Evolutionary conservation across 257 asterid species (phyloP).

Genomic region (Fraxinus excelsior): DNA sequence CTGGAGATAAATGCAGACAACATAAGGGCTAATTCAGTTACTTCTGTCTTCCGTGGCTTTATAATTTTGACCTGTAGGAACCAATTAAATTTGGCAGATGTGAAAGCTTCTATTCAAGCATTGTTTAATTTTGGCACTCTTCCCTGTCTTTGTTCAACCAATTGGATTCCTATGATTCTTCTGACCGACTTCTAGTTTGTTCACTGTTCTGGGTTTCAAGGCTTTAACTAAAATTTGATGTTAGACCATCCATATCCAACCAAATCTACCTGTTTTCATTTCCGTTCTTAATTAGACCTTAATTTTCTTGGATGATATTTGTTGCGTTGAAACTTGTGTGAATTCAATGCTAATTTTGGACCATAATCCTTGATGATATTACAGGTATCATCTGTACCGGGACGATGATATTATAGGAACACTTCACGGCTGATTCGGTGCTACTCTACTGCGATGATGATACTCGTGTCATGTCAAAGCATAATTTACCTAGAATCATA

Average conservation of each 20-base stretch:
- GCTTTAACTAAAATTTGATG: background rate
- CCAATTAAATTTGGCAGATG: background rate
- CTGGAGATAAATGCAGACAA: background rate
- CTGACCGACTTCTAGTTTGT: conserved; percentile 1
- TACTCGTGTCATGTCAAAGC: conserved; percentile 14
- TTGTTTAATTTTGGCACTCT: background rate
- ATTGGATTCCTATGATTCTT: background rate
- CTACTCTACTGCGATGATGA: background rate
- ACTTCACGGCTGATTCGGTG: conserved; percentile 36
- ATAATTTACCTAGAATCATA: conserved; percentile 16
- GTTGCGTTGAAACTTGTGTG: background rate
- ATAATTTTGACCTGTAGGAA: background rate
- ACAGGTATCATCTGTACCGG: conserved; percentile 61
- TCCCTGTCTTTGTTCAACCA: background rate
- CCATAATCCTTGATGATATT: conserved; percentile 8
- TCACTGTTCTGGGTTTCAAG: background rate
- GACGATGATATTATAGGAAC: conserved; percentile 65
- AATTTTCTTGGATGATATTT: background rate
- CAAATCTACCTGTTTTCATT: background rate
- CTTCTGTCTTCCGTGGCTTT: background rate
- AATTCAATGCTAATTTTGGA: conserved; percentile 8
- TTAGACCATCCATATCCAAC: background rate
- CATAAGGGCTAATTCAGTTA: background rate
- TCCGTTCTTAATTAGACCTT: background rate
- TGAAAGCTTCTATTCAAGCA: too few relatives aligned